These are phyloP conservation scores for Terana coerulea DNA, from an alignment of 768 basidiomycete genomes.

Conservation along the genomic window DNA sequence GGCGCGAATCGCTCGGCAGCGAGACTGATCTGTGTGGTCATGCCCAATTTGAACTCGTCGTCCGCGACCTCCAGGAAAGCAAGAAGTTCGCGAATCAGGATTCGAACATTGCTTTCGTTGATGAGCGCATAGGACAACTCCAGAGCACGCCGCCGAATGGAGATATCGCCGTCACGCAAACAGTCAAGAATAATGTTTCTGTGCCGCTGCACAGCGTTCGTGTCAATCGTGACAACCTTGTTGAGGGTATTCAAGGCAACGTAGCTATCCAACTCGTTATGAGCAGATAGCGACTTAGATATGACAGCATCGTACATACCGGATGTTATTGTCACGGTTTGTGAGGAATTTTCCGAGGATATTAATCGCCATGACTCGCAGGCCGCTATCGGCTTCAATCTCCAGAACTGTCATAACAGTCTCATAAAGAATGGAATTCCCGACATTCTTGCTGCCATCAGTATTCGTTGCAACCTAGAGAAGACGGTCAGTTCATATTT, in stretches of 20 bases:
- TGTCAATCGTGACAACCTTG: slow-evolving; percentile 97
- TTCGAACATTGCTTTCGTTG: slow-evolving; percentile 90
- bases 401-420: slow-evolving; percentile 95
- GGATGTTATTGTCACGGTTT: slow-evolving; percentile 98
- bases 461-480: slow-evolving; percentile 96
- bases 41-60: slow-evolving; percentile 96
- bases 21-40: slow-evolving; percentile 96
- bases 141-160: slow-evolving; percentile 92
- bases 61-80: slow-evolving; percentile 98
- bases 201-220: slow-evolving; percentile 96
- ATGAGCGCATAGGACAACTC: slow-evolving; percentile 97
- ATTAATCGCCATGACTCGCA: slow-evolving; percentile 99
- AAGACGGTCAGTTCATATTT: neutral
- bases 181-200: slow-evolving; percentile 99
- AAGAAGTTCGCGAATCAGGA: slow-evolving; percentile 87
- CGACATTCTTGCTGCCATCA: slow-evolving; percentile 95
- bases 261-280: slow-evolving; percentile 61
- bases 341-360: slow-evolving; percentile 97
- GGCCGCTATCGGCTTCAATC: slow-evolving; percentile 92
- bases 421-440: slow-evolving; percentile 97
- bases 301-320: slow-evolving; percentile 45
- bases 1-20: slow-evolving; percentile 97
- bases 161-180: slow-evolving; percentile 97
- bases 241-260: slow-evolving; percentile 97
- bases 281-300: slow-evolving; percentile 1